Evolutionary conservation across 2,329 filamentous ascomycete species (phyloP), one percentile per base, ranked within the genome.

Genomic region (Xylariaceae sp.): DNA sequence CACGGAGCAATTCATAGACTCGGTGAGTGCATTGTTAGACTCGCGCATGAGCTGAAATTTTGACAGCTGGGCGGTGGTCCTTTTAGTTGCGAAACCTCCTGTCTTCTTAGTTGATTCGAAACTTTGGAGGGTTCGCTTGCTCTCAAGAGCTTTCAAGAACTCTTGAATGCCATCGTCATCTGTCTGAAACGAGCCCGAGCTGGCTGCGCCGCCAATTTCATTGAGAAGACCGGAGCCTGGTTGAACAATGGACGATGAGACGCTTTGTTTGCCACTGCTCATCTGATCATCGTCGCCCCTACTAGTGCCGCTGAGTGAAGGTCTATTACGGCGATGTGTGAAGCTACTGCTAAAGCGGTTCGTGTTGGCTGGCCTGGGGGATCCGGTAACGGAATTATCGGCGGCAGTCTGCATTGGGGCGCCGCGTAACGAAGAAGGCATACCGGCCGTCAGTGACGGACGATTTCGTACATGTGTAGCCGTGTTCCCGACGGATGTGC

Each of bases 81-180:
- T 82, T 67, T 87, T 88, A 47, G 86, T 86, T 0, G 86, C 81
- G 29, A 85, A 82, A 60, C 91, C 86, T 6, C 83, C 80, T 58
- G 80, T 84, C 63, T 81, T 84, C 63, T 80, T 85, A 12, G 82
- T 78, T 46, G 78, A 76, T 59, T 91, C 85, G 54, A 96, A 88
- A 70, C 86, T 89, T 69, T 84, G 85, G 30, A 94, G 72, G n/a
- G 91, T 92, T 71, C 91, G 95, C 68, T 89, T 89, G 64, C 84
- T 86, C 57, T 97, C 92, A 5, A 99, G 78, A 58, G 90, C 80
- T 65, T 95, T 95, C 58, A 99, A 74, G 64, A 97, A 99, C 50
- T 95, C 91, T 0, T 89, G 90, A 41, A 99, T 95, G 60, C 94
- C 91, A 64, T 96, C 89, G 65, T 95, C 91, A 63, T 97, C 92